Conservation (phyloP, 1,284 basidiomycete species). For the Abortiporus biennis region DNA sequence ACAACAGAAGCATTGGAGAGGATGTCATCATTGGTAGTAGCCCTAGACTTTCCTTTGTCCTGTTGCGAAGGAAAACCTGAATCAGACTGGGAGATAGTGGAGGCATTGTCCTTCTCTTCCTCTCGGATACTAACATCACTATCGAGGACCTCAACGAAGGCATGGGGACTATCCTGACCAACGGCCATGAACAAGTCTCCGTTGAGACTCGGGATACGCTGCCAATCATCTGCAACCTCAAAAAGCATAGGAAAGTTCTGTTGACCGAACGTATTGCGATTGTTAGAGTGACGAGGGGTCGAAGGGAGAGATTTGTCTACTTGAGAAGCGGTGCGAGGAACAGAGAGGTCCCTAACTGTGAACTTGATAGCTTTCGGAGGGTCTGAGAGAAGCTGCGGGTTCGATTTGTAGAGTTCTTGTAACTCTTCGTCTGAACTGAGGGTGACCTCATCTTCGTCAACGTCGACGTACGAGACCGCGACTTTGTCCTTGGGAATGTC, state of each 20-base stretch:
- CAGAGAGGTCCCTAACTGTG: conserved; percentile 52
- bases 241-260: conserved; percentile 30
- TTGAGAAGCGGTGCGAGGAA: conserved; percentile 24
- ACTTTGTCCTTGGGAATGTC: conserved; percentile 48
- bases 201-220: conserved; percentile 34
- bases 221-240: conserved; percentile 67
- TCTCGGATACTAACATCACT: conserved; percentile 35
- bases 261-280: conserved; percentile 48
- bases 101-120: conserved; percentile 11
- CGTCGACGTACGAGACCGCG: conserved; percentile 63
- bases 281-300: conserved; percentile 23
- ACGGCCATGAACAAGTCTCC: conserved; percentile 11
- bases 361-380: conserved; percentile 42
- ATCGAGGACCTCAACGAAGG: conserved; percentile 56
- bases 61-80: conserved; percentile 18
- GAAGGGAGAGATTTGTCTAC: conserved; percentile 31
- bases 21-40: conserved; percentile 20
- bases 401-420: conserved; percentile 46
- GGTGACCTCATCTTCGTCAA: conserved; percentile 66
- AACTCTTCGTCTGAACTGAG: conserved; percentile 66
- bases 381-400: conserved; percentile 9
- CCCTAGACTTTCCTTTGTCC: conserved; percentile 52
- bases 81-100: conserved; percentile 14
- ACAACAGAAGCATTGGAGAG: conserved; percentile 53
- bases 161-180: conserved; percentile 39